Evolutionary conservation across 1,139 yeast genomes (phyloP).

Genomic region (Tardiomyces blankii): DNA sequence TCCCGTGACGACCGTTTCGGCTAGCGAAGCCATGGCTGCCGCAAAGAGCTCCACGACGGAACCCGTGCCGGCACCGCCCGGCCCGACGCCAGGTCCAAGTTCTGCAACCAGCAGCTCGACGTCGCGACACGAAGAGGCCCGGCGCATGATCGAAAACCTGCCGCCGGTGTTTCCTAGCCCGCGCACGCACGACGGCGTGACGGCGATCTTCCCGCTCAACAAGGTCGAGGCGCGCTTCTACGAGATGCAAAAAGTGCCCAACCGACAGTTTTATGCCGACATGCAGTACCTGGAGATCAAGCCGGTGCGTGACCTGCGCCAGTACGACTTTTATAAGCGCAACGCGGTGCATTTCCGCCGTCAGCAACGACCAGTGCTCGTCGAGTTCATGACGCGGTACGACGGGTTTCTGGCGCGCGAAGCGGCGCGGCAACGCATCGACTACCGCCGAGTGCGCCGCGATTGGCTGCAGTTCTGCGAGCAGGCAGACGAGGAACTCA

Average conservation of each 20-base stretch:
- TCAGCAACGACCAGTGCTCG: neutral
- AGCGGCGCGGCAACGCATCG: neutral
- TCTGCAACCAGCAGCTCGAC: no score
- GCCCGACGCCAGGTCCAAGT: no score
- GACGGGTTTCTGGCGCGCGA: neutral
- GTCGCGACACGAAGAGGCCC: neutral
- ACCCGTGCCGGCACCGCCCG: no score
- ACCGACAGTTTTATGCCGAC: neutral
- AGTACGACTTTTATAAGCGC: neutral
- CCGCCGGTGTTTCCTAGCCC: neutral
- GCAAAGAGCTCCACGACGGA: no score
- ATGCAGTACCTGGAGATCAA: neutral
- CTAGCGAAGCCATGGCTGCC: no score
- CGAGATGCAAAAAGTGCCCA: neutral
- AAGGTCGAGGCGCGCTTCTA: neutral
- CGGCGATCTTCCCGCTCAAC: neutral
- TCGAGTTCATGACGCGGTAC: neutral
- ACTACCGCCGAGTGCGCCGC: neutral
- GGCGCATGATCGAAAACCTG: neutral
- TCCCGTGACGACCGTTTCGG: no score
- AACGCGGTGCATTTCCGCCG: neutral
- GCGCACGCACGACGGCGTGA: neutral
- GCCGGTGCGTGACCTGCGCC: neutral
- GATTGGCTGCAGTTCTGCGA: conserved; percentile 3
- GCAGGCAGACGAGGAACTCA: conserved; percentile 1